These are phyloP conservation scores for Helicostylum pulchrum DNA, from an alignment of 192 early-diverging fungal genomes.

Conservation along the genomic window DNA sequence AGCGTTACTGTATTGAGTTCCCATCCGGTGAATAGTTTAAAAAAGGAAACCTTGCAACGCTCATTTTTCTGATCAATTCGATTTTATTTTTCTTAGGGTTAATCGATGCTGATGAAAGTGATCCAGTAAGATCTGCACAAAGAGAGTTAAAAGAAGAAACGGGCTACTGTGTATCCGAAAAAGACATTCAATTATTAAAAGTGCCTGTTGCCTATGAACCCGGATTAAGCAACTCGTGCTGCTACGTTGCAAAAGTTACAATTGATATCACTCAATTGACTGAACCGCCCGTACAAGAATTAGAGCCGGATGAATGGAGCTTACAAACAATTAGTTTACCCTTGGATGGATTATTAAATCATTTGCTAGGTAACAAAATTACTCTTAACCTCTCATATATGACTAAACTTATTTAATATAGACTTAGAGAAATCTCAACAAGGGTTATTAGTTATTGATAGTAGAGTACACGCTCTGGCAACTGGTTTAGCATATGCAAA, in stretches of 20 bases:
- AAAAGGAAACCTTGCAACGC: background rate
- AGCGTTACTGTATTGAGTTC: conserved; percentile 9
- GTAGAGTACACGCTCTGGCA: conserved; percentile 10
- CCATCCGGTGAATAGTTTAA: conserved; percentile 8
- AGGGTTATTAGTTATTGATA: conserved; percentile 1
- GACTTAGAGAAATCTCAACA: conserved; percentile 1
- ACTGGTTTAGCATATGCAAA: background rate
- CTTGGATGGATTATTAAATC: background rate
- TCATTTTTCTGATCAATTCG: background rate
- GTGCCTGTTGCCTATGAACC: background rate
- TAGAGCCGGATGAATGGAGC: conserved; percentile 8
- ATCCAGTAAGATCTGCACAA: conserved; percentile 1
- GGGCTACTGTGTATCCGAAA: background rate
- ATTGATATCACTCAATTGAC: background rate
- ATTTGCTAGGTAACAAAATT: background rate
- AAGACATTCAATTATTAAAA: background rate
- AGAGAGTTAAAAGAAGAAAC: conserved; percentile 14
- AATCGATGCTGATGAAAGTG: conserved; percentile 3
- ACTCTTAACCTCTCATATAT: background rate
- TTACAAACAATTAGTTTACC: conserved; percentile 7
- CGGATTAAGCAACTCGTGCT: conserved; percentile 6
- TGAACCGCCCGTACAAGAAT: background rate
- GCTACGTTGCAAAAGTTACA: conserved; percentile 2
- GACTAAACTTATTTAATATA: background rate
- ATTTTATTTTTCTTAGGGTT: background rate